Percentiles rank a stretch among this genome's conserved stretches.
These are phyloP conservation scores for Avicennia marina DNA, from an alignment of 257 asterid genomes.

Conservation along the genomic window DNA sequence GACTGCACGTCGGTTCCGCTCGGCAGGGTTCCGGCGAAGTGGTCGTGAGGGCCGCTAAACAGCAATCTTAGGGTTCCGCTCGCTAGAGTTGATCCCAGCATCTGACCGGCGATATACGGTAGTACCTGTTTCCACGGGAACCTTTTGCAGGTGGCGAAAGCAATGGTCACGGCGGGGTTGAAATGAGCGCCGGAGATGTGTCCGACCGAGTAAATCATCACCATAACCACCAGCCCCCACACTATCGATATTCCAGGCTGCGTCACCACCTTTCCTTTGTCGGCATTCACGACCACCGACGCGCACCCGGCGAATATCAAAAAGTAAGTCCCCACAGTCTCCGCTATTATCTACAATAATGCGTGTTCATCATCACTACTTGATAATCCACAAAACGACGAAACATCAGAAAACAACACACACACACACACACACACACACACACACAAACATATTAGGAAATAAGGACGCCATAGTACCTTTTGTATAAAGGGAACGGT, in stretches of 20 bases:
- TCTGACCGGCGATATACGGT: constrained; percentile 60
- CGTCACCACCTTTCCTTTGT: constrained; percentile 48
- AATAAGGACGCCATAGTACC: constrained; percentile 32
- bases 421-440: too few relatives aligned
- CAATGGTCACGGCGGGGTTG: constrained; percentile 87
- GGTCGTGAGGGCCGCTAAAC: constrained; percentile 57
- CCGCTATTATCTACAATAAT: constrained; percentile 60
- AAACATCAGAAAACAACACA: not conserved
- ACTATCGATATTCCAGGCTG: constrained; percentile 66
- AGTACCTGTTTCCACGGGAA: constrained; percentile 93
- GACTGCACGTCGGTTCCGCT: constrained; percentile 57
- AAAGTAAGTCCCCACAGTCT: constrained; percentile 70
- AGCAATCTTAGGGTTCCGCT: constrained; percentile 75
- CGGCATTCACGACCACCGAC: constrained; percentile 62
- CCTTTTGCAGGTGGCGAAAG: constrained; percentile 72
- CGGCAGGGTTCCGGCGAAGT: constrained; percentile 73
- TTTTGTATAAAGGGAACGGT: constrained; percentile 69
- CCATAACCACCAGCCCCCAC: constrained; percentile 89
- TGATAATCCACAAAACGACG: not conserved
- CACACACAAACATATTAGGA: not conserved
- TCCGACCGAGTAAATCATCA: constrained; percentile 75
- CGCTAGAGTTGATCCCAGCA: constrained; percentile 63
- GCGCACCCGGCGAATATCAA: constrained; percentile 77
- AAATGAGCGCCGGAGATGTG: constrained; percentile 94
- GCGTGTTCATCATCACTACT: not conserved